phyloP scores from a whole-genome alignment of 345 rosid species.

The Linum tenue region DNA sequence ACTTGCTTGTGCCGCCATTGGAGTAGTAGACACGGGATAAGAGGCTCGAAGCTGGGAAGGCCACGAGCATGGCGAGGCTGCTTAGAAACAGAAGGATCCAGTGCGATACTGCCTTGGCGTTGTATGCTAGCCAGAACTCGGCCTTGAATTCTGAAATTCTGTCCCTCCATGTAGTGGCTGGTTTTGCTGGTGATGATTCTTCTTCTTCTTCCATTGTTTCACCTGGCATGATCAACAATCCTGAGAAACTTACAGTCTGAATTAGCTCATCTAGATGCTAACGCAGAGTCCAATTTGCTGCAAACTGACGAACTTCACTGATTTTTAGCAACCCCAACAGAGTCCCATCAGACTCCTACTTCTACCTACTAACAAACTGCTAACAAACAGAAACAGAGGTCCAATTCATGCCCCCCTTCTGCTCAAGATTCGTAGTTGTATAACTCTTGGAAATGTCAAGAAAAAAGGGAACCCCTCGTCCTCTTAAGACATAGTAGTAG shows the following conservation, averaged over 20 bases:
- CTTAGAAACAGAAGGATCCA: constrained; percentile 62
- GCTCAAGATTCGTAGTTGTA: no score
- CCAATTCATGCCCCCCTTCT: no score
- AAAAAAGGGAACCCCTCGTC: no score
- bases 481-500: background rate
- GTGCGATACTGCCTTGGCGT: constrained; percentile 55
- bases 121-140: constrained; percentile 35
- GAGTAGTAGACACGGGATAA: constrained; percentile 62
- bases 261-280: no score
- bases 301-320: no score
- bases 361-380: no score
- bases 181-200: constrained; percentile 8
- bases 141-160: constrained; percentile 24
- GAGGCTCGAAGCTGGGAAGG: constrained; percentile 77
- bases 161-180: constrained; percentile 22
- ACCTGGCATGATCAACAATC: constrained; percentile 12
- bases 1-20: constrained; percentile 78
- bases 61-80: constrained; percentile 41
- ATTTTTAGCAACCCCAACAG: no score
- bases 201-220: constrained; percentile 29
- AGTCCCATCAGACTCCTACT: no score
- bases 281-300: no score
- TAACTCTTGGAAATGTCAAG: no score
- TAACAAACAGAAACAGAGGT: no score
- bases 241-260: background rate